Percentiles rank a stretch among this genome's conserved stretches.
Conservation (phyloP, 306 rosid genomes). For the Cicer judaicum region DNA sequence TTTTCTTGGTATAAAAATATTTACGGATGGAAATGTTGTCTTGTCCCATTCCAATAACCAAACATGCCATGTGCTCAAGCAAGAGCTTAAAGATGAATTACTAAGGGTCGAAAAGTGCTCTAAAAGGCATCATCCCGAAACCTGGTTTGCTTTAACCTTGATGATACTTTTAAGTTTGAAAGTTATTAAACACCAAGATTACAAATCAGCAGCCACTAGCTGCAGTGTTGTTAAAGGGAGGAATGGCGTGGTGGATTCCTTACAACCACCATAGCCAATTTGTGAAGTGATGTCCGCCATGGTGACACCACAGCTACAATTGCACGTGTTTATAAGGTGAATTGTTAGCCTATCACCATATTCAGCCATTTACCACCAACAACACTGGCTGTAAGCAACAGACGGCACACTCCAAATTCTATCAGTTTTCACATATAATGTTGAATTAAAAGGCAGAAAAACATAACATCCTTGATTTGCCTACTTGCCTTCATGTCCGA, state of each 20-base stretch:
- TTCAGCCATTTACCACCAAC: too few species aligned
- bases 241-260: too few species aligned
- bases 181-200: neutral
- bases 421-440: neutral
- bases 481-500: neutral
- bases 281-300: too few species aligned
- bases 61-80: conserved; percentile 6
- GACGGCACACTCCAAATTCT: neutral
- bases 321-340: too few species aligned
- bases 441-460: neutral
- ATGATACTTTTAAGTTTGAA: neutral
- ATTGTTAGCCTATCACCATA: too few species aligned
- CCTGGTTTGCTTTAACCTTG: neutral
- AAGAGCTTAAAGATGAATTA: neutral
- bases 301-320: too few species aligned
- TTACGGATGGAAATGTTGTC: neutral
- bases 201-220: conserved; percentile 16
- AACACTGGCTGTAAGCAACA: too few species aligned
- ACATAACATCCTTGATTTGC: neutral
- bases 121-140: neutral
- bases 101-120: conserved; percentile 2
- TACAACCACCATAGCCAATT: too few species aligned
- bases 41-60: neutral
- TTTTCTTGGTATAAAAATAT: neutral
- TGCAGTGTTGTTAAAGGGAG: too few species aligned